Evolutionary conservation across 805 yeast species (phyloP), one percentile per base, ranked within the genome.

Genomic region (Barnettozyma populi): DNA sequence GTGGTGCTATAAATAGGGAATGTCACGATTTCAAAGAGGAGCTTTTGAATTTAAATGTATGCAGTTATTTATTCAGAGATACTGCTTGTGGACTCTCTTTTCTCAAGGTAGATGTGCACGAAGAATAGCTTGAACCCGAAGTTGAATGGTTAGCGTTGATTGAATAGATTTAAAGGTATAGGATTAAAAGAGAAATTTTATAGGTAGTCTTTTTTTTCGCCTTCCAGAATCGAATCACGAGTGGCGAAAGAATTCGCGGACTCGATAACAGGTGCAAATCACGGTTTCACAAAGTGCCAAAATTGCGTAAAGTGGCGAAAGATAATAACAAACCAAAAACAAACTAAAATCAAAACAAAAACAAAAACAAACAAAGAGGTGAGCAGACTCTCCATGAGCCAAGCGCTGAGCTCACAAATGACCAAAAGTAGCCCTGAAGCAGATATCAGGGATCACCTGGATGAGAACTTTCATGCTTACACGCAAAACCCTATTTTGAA

Each of bases 401-500:
- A 29, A 29, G 32, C 32, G 32, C 32, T 29, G 32, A 29, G 16
- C n/a, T 29, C 32, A 29, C 16, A 13, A 11, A 47, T 41, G 46
- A 21, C 34, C 19, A 10, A 16, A 10, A 43, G 31, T 16, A 41
- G 45, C 18, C 47, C 44, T 3, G 44, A 49, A 23, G 45, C n/a
- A 11, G 43, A 43, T 21, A 46, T 51, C 38, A 24, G 46, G 36
- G 48, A 38, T 13, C 43, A 43, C 36, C 43, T 53, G n/a, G 31
- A 31, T 31, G 21, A 27, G n/a, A 53, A 53, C 29, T 46, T 53
- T n/a, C 44, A 57, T 42, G 44, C 53, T 10, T 59, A 59, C 45
- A 49, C 57, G 29, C 48, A 45, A 19, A 59, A 57, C 34, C 6
- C 44, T 1, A 43, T 50, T 13, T 49, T 59, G 21, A 57, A 59